Base-by-base conservation (phyloP, 2,329 filamentous ascomycete species). In the Colletotrichum higginsianum region DNA sequence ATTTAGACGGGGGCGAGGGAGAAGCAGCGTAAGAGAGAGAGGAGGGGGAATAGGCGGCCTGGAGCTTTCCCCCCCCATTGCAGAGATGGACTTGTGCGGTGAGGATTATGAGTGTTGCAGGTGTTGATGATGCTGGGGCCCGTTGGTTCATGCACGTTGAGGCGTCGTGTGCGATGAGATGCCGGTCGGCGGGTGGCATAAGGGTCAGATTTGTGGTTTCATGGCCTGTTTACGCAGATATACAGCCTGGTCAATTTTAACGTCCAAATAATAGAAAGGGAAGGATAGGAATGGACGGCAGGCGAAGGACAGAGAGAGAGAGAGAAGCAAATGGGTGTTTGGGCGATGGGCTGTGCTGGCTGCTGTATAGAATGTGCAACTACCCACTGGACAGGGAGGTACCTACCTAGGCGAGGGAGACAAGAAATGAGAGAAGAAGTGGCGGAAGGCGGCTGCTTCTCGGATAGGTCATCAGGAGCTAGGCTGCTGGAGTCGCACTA, bases 91-190 rank as follows among this genome's bases (percentile, higher is more conserved):
- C 15, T 16, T 30, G 52, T 18, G 2, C 9, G 16, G 12, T 21
- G 16, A 26, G 35, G 12, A 9, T 15, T n/a, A 9, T 35, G 9
- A 35, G 9, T 12, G 4, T 35, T 11, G 18, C 35, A 30, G 46
- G 50, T 23, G 66, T 40, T 68, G 50, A 63, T 57, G 58, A 47
- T 68, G 65, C 30, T 40, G 66, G 58, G 50, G 42, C 30, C 66
- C 66, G 58, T 49, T 50, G 55, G 55, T 57, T 57, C 55, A 57
- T 57, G 55, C 55, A 35, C 35, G 55, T 35, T 23, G 55, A 18
- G 38, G 15, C 16, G 30, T 30, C 23, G n/a, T 5, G n/a, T 40
- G 35, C 16, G 38, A 35, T 35, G 30, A 35, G 30, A 35, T 35
- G 30, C 30, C 30, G 8, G 30, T 11, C 30, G 30, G 30, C 30